Evolutionary conservation across 345 rosid species (phyloP).

Genomic region (Erucastrum elatum): DNA sequence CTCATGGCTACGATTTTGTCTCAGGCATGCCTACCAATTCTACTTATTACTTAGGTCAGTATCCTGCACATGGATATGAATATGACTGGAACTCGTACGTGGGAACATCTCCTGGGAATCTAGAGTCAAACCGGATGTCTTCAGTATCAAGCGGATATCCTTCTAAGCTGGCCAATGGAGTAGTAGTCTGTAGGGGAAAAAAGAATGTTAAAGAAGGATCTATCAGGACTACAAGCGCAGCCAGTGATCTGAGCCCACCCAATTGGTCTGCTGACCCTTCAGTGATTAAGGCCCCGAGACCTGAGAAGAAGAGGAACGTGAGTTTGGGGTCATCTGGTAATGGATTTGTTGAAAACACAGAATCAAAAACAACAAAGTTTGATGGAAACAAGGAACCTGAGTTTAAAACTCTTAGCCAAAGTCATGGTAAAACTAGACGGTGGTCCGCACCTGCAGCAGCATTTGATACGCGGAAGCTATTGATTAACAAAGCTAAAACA

Average conservation of each 20-base stretch:
- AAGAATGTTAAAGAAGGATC: conserved; percentile 50
- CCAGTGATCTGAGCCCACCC: conserved; percentile 29
- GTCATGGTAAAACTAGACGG: conserved; percentile 54
- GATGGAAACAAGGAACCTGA: conserved; percentile 46
- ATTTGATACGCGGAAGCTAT: conserved; percentile 79
- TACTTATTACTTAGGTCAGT: conserved; percentile 62
- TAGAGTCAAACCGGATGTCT: conserved; percentile 52
- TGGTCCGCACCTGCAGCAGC: conserved; percentile 51
- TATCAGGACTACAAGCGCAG: conserved; percentile 47
- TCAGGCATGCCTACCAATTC: conserved; percentile 42
- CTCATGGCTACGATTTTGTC: conserved; percentile 63
- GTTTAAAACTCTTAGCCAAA: conserved; percentile 49
- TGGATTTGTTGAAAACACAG: conserved; percentile 60
- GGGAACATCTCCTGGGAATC: conserved; percentile 57
- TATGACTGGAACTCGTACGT: conserved; percentile 73
- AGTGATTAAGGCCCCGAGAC: conserved; percentile 46
- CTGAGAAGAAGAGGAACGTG: conserved; percentile 83
- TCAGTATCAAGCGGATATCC: conserved; percentile 48
- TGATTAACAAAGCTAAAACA: conserved; percentile 73
- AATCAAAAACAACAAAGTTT: conserved; percentile 43
- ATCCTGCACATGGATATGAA: conserved; percentile 79
- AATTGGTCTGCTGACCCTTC: conserved; percentile 43
- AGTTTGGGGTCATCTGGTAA: conserved; percentile 48
- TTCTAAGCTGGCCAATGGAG: conserved; percentile 60
- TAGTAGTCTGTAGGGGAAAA: conserved; percentile 40